Evolutionary conservation across 139 green algal genomes (phyloP).

Genomic region (Closterium sp.): DNA sequence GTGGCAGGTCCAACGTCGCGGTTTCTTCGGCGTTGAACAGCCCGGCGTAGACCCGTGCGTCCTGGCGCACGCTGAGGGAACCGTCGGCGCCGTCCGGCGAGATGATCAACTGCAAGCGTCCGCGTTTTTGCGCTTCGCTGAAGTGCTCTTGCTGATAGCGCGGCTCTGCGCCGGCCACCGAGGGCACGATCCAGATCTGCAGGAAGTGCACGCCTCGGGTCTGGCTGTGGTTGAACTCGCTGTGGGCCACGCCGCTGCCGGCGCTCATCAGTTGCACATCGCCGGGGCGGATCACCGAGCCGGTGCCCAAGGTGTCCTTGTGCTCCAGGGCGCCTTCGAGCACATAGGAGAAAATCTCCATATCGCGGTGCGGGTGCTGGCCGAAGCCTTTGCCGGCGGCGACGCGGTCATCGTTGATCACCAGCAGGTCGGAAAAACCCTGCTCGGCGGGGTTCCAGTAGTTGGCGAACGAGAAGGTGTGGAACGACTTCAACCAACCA

Average conservation of each 20-base stretch:
- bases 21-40: too few species aligned
- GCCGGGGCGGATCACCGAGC: neutral
- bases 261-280: conserved; percentile 37
- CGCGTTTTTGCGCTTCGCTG: too few species aligned
- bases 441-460: neutral
- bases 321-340: neutral
- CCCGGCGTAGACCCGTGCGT: too few species aligned
- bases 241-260: conserved; percentile 23
- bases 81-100: too few species aligned
- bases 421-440: neutral
- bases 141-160: too few species aligned
- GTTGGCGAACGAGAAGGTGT: neutral
- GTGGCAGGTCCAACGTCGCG: too few species aligned
- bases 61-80: too few species aligned
- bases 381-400: too few species aligned
- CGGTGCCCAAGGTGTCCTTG: conserved; percentile 24
- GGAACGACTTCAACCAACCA: neutral
- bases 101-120: too few species aligned
- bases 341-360: conserved; percentile 17
- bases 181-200: too few species aligned
- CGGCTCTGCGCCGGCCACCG: too few species aligned
- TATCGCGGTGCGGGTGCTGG: conserved; percentile 7
- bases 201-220: too few species aligned
- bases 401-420: conserved; percentile 28
- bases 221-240: conserved; percentile 18